A percentile compares a stretch with the other conserved stretches of the same genome.
Evolutionary conservation across 139 green algal genomes (phyloP).

Genomic region (Nannochloris sp.): DNA sequence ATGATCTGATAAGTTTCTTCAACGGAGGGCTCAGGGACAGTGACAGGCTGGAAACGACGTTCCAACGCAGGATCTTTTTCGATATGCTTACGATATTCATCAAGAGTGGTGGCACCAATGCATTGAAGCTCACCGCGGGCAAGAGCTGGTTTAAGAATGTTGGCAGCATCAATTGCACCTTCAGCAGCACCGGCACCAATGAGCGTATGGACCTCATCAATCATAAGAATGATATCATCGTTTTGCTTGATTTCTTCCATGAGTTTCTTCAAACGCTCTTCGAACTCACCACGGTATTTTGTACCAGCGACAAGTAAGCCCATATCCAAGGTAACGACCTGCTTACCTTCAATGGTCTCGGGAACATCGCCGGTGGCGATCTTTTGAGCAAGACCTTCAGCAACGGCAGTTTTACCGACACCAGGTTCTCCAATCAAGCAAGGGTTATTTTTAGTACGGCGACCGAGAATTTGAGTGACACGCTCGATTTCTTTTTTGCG

Average conservation of each 20-base stretch:
- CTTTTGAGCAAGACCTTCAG: slow-evolving; percentile 93
- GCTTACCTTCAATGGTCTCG: slow-evolving; percentile 99
- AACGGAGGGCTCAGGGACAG: slow-evolving; percentile 90
- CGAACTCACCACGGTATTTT: slow-evolving; percentile 99
- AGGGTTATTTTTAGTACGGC: slow-evolving; percentile 98
- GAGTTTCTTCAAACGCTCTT: slow-evolving; percentile 99
- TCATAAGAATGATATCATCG: slow-evolving; percentile 96
- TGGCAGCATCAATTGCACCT: slow-evolving; percentile 97
- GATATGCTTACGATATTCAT: slow-evolving; percentile 99
- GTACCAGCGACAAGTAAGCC: slow-evolving; percentile 96
- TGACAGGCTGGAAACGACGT: slow-evolving; percentile 83
- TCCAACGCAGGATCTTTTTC: slow-evolving; percentile 99
- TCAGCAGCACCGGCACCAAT: slow-evolving; percentile 97
- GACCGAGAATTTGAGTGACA: slow-evolving; percentile 97
- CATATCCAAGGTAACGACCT: slow-evolving; percentile 98
- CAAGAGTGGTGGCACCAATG: slow-evolving; percentile 98
- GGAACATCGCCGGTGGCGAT: slow-evolving; percentile 92
- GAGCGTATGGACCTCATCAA: slow-evolving; percentile 90
- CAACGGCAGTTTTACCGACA: slow-evolving; percentile 97
- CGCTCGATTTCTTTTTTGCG: slow-evolving; percentile 96
- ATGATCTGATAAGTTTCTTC: slow-evolving; percentile 98
- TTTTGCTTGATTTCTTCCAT: slow-evolving; percentile 99
- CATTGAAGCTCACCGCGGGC: slow-evolving; percentile 97
- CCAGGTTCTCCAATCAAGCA: slow-evolving; percentile 97
- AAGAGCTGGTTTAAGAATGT: slow-evolving; percentile 99